A percentile compares a stretch with the other conserved stretches of the same genome.
Evolutionary conservation across 768 basidiomycete genomes (phyloP).

Genomic region (Leccinum rimulosum): DNA sequence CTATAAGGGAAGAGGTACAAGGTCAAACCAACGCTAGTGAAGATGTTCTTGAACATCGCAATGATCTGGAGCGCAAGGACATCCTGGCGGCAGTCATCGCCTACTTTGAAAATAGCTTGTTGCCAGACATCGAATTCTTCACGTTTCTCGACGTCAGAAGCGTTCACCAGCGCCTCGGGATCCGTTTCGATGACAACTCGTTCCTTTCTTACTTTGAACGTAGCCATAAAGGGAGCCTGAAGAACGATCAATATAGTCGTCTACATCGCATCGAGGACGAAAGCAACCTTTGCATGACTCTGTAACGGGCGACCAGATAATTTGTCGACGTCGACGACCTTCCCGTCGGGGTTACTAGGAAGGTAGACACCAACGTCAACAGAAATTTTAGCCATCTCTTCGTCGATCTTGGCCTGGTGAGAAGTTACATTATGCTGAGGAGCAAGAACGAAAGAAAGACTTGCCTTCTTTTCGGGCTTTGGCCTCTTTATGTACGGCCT

Average conservation of each 20-base stretch:
- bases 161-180: constrained; percentile 71
- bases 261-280: neutral
- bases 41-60: constrained; percentile 99
- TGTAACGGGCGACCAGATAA: constrained; percentile 94
- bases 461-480: constrained; percentile 94
- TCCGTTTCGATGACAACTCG: constrained; percentile 62
- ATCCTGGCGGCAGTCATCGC: constrained; percentile 98
- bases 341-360: constrained; percentile 95
- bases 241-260: constrained; percentile 2
- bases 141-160: constrained; percentile 53
- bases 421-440: neutral
- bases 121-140: constrained; percentile 90
- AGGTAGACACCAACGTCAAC: constrained; percentile 96
- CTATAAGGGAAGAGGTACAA: constrained; percentile 95
- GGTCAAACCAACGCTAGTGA: constrained; percentile 81
- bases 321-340: constrained; percentile 96
- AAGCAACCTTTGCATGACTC: constrained; percentile 88
- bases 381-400: constrained; percentile 95
- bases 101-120: constrained; percentile 99
- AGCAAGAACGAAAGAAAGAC: neutral
- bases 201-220: constrained; percentile 96
- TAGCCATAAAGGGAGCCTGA: constrained; percentile 99
- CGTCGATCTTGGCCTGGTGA: constrained; percentile 91
- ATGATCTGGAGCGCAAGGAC: constrained; percentile 96
- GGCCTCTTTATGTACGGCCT: constrained; percentile 94